phyloP scores from a whole-genome alignment of 2,329 filamentous ascomycete genomes.

The Kalmusia sp. region DNA sequence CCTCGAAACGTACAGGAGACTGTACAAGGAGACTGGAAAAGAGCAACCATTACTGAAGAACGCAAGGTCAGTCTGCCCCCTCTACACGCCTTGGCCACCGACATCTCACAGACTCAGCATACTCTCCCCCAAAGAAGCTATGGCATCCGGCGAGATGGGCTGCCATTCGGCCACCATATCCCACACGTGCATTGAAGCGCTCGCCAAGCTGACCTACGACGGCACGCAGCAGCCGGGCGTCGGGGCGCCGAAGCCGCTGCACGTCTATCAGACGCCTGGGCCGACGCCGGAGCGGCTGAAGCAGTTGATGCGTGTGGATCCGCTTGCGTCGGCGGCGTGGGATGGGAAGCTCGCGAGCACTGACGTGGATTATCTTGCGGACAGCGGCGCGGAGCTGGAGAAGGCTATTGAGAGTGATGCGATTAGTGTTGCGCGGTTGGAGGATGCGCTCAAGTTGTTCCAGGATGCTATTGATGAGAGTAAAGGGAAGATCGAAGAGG shows the following conservation, averaged over 20 bases:
- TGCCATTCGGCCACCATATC: slow-evolving; percentile 57
- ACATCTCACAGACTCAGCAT: slow-evolving; percentile 41
- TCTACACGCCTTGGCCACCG: background rate
- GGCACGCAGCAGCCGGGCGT: slow-evolving; percentile 47
- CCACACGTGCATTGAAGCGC: slow-evolving; percentile 48
- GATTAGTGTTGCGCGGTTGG: slow-evolving; percentile 46
- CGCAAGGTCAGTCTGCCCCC: slow-evolving; percentile 43
- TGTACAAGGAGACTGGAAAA: slow-evolving; percentile 57
- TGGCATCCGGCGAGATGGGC: slow-evolving; percentile 56
- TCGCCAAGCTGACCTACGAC: slow-evolving; percentile 50
- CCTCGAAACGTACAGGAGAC: slow-evolving; percentile 54
- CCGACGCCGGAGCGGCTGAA: slow-evolving; percentile 44
- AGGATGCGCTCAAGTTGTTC: slow-evolving; percentile 52
- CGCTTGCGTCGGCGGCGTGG: slow-evolving; percentile 47
- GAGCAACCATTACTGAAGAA: slow-evolving; percentile 58
- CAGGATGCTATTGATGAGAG: slow-evolving; percentile 49
- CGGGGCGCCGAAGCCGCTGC: slow-evolving; percentile 49
- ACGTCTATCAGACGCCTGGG: slow-evolving; percentile 48
- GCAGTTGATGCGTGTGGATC: slow-evolving; percentile 49
- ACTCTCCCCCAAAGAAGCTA: slow-evolving; percentile 52
- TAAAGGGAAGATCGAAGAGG: slow-evolving; percentile 47
- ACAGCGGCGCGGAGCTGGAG: slow-evolving; percentile 53
- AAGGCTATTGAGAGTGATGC: slow-evolving; percentile 52
- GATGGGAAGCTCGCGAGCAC: slow-evolving; percentile 51
- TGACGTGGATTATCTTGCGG: slow-evolving; percentile 56